Evolutionary conservation across 148 eudicot genomes (phyloP), one percentile per base, ranked within the genome.

Genomic region (Fagopyrum tataricum): DNA sequence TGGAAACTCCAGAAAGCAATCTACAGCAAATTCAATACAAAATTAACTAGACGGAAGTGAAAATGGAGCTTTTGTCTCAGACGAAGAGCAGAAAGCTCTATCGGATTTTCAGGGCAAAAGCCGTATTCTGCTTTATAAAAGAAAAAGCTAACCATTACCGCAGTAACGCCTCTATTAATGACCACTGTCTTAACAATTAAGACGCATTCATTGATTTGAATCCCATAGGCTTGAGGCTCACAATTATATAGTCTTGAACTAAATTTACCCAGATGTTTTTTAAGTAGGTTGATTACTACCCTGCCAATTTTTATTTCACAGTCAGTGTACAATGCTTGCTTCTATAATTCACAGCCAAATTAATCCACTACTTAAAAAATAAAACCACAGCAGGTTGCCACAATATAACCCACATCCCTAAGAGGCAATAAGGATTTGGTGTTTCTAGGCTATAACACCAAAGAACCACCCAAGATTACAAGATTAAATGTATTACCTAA

Each of bases 1-100:
- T 37, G 69, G 69, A 64, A 37, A 64, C 69, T 64, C 69, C 69
- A 64, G 69, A 64, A 64, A 64, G 69, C 69, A 64, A 64, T 64
- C 69, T 64, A 64, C 69, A 64, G 20, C 69, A 64, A 64, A 64
- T 64, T 39, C 69, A 64, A 64, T 64, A 64, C 43, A 64, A 15
- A 64, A 64, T 64, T 64, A 61, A 64, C 69, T 64, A 64, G 41
- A 64, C 9, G 37, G 69, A 15, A 64, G 18, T 64, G 69, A 64
- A 64, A 37, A 64, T 37, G 44, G 43, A 64, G 18, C 69, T 64
- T 64, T 42, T 4, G 44, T 39, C 69, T 64, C 69, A 64, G 69
- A 4, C 39, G 69, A 64, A 64, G 20, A 18, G 44, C 18, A 37
- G 15, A 64, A 64, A 64, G 43, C 69, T 64, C 43, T 64, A 6